These are phyloP conservation scores for Fusarium sacchari DNA, from an alignment of 2,329 filamentous ascomycete species.

Conservation along the genomic window DNA sequence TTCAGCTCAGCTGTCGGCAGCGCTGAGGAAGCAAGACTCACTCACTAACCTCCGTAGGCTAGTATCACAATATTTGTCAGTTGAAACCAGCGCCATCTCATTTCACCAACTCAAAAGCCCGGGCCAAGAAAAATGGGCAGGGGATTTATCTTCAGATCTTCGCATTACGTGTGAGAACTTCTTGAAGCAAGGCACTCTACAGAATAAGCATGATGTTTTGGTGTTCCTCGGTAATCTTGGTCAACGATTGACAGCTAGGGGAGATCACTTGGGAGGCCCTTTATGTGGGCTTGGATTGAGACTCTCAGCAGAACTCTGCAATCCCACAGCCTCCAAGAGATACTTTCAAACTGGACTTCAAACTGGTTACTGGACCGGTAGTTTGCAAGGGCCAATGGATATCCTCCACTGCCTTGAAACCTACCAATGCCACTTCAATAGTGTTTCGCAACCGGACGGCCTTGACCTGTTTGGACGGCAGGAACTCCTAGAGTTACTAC, in stretches of 20 bases:
- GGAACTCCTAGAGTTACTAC: slow-evolving; percentile 44
- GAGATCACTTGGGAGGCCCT: slow-evolving; percentile 36
- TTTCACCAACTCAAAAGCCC: slow-evolving; percentile 17
- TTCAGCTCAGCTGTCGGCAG: slow-evolving; percentile 25
- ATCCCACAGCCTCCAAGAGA: slow-evolving; percentile 34
- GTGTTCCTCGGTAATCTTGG: slow-evolving; percentile 55
- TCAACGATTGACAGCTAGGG: slow-evolving; percentile 45
- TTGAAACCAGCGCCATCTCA: slow-evolving; percentile 30
- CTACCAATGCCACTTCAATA: slow-evolving; percentile 25
- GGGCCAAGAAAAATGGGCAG: background rate
- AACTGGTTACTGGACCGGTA: slow-evolving; percentile 19
- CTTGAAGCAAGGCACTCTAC: slow-evolving; percentile 7
- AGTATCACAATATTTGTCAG: slow-evolving; percentile 43
- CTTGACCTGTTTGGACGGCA: slow-evolving; percentile 34
- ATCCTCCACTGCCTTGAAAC: slow-evolving; percentile 33
- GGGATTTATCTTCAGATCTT: slow-evolving; percentile 33
- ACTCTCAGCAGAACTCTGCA: slow-evolving; percentile 45
- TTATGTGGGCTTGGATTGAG: slow-evolving; percentile 47
- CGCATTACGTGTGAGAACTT: slow-evolving; percentile 40
- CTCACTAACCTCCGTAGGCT: slow-evolving; percentile 46
- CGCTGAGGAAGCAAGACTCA: slow-evolving; percentile 39
- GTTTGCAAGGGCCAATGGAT: slow-evolving; percentile 30
- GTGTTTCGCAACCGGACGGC: background rate
- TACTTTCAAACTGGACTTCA: slow-evolving; percentile 42
- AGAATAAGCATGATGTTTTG: slow-evolving; percentile 40